Evolutionary conservation across 192 early-diverging fungal genomes (phyloP).

Genomic region (Gamsiella multidivaricata): DNA sequence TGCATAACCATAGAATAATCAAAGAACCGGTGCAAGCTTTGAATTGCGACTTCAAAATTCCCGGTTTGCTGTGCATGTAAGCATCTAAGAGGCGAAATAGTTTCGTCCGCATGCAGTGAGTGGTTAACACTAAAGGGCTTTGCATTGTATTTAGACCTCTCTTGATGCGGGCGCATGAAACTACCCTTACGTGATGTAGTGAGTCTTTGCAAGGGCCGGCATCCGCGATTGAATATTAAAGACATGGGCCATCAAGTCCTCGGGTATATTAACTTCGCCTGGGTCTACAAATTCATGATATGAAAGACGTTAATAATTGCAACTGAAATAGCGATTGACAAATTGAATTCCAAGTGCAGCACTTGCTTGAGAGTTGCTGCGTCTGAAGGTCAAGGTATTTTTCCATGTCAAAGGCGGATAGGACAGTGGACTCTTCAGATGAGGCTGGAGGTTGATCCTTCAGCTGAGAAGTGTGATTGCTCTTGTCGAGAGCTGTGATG

Average conservation of each 20-base stretch:
- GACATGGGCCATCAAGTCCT: conserved; percentile 41
- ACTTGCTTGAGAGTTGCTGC: conserved; percentile 27
- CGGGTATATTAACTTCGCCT: conserved; percentile 24
- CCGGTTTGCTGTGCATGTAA: conserved; percentile 52
- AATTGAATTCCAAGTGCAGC: background rate
- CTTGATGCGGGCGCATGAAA: background rate
- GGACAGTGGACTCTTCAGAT: background rate
- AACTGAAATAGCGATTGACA: background rate
- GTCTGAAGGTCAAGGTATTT: conserved; percentile 36
- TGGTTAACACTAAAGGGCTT: background rate
- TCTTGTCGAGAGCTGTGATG: conserved; percentile 12
- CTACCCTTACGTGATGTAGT: conserved; percentile 50
- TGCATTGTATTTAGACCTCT: background rate
- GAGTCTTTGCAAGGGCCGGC: conserved; percentile 51
- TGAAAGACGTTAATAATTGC: too few relatives aligned
- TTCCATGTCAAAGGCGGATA: conserved; percentile 34
- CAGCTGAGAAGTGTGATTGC: background rate
- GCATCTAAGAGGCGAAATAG: conserved; percentile 23
- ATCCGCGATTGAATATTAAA: conserved; percentile 43
- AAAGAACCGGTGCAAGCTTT: conserved; percentile 55
- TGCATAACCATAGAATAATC: conserved; percentile 50
- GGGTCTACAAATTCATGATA: conserved; percentile 24
- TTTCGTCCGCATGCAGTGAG: conserved; percentile 8
- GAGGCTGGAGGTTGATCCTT: background rate
- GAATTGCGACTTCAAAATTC: conserved; percentile 54